These are phyloP conservation scores for Ophiocordyceps camponoti-rufipedis DNA, from an alignment of 2,329 filamentous ascomycete species.

Conservation along the genomic window DNA sequence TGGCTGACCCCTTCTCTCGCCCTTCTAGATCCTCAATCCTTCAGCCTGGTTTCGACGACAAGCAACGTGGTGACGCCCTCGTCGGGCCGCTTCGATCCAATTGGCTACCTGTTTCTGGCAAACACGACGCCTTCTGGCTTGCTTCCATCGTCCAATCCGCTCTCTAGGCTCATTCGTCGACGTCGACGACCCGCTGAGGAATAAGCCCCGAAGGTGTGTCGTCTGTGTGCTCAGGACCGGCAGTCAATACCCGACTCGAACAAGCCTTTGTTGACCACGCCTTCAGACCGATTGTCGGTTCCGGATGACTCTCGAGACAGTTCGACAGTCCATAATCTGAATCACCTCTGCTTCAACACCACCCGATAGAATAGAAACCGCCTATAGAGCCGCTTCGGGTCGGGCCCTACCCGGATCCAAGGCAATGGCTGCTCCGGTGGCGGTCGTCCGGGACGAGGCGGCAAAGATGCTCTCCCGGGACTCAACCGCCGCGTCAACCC, in stretches of 20 bases:
- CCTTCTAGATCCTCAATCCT: constrained; percentile 20
- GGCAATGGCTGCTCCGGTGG: constrained; percentile 29
- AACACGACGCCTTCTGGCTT: not conserved
- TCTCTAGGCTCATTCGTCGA: constrained; percentile 6
- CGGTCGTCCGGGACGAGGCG: constrained; percentile 20
- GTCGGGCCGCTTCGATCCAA: constrained; percentile 4
- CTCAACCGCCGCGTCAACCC: constrained; percentile 80
- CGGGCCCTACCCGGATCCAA: constrained; percentile 2
- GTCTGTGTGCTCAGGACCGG: not conserved
- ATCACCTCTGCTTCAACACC: not conserved
- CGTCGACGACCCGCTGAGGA: not conserved
- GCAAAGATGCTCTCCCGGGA: constrained; percentile 41
- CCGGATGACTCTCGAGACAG: constrained; percentile 32
- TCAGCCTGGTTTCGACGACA: constrained; percentile 30
- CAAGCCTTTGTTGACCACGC: not conserved
- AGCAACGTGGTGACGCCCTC: constrained; percentile 18
- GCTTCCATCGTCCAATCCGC: constrained; percentile 2
- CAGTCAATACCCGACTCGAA: not conserved
- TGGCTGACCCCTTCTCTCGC: constrained; percentile 1
- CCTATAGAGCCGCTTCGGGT: not conserved
- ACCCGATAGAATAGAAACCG: not conserved
- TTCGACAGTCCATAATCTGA: constrained; percentile 24
- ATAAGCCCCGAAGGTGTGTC: not conserved
- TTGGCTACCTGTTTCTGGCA: not conserved
- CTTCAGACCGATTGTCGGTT: constrained; percentile 3